These are phyloP conservation scores for Pelargonium fulgidum DNA, from an alignment of 441 rosid genomes.

Conservation along the genomic window DNA sequence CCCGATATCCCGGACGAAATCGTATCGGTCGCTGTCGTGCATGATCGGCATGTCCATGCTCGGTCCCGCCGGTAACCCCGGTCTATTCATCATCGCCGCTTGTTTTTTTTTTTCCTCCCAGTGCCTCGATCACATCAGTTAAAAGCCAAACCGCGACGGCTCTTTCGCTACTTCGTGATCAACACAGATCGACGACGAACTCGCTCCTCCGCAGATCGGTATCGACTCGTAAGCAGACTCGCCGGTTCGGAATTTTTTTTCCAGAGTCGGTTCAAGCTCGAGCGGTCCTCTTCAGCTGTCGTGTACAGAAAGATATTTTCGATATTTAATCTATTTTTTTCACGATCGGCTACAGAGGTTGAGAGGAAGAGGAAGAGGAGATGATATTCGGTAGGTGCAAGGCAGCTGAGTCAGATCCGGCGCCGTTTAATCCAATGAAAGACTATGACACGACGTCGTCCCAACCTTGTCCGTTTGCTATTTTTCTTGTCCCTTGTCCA, in stretches of 20 bases:
- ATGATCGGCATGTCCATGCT: slow-evolving; percentile 54
- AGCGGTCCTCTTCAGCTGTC: not conserved
- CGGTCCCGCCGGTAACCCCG: slow-evolving; percentile 48
- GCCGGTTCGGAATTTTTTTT: not conserved
- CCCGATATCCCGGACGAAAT: slow-evolving; percentile 56
- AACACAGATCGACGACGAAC: not conserved
- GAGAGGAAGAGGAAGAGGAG: not conserved
- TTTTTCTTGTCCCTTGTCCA: not conserved
- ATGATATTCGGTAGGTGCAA: slow-evolving; percentile 11
- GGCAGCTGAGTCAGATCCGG: slow-evolving; percentile 14
- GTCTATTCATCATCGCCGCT: slow-evolving; percentile 44
- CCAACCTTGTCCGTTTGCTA: not conserved
- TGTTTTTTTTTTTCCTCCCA: slow-evolving; percentile 2
- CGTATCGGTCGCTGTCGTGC: slow-evolving; percentile 66
- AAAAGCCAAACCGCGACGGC: slow-evolving; percentile 6
- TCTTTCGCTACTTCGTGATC: not conserved
- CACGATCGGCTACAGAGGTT: not conserved
- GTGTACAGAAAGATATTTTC: not conserved
- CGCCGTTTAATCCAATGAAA: slow-evolving; percentile 8
- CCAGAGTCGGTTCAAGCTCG: not conserved
- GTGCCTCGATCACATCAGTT: slow-evolving; percentile 21
- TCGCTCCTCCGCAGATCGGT: not conserved
- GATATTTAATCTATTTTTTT: not conserved
- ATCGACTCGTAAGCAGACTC: no score
- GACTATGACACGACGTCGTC: slow-evolving; percentile 19